These are phyloP conservation scores for Hymenoscyphus linearis DNA, from an alignment of 2,329 filamentous ascomycete genomes.

Conservation along the genomic window DNA sequence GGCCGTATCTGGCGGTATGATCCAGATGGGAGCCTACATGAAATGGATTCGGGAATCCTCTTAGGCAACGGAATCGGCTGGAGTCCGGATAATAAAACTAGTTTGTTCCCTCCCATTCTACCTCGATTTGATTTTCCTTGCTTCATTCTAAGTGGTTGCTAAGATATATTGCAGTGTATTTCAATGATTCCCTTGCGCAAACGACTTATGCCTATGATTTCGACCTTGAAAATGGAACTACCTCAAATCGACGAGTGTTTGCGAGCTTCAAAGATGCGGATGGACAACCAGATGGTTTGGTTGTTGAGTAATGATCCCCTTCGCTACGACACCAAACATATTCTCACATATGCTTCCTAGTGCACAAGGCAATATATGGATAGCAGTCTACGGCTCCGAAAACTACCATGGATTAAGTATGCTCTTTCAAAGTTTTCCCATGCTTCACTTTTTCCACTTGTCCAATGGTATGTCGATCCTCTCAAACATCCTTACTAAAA, in stretches of 20 bases:
- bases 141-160: background rate
- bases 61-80: constrained; percentile 34
- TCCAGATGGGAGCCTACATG: constrained; percentile 26
- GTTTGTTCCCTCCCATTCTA: constrained; percentile 15
- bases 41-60: constrained; percentile 31
- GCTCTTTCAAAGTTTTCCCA: background rate
- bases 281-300: constrained; percentile 34
- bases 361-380: constrained; percentile 34
- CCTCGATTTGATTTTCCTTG: too few species aligned
- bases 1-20: constrained; percentile 20
- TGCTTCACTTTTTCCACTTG: background rate
- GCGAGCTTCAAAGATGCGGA: constrained; percentile 11
- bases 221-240: constrained; percentile 29
- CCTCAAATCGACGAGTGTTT: constrained; percentile 30
- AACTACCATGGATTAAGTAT: constrained; percentile 26
- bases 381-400: constrained; percentile 29
- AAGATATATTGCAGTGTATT: constrained; percentile 26
- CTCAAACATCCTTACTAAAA: background rate
- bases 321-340: background rate
- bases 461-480: background rate
- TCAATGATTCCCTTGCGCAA: constrained; percentile 34
- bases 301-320: constrained; percentile 29
- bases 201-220: constrained; percentile 32
- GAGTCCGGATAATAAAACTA: constrained; percentile 34
- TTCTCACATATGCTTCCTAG: constrained; percentile 8